Evolutionary conservation across 2,329 filamentous ascomycete species (phyloP), one percentile per base, ranked within the genome.

Genomic region (Fusarium coicis): DNA sequence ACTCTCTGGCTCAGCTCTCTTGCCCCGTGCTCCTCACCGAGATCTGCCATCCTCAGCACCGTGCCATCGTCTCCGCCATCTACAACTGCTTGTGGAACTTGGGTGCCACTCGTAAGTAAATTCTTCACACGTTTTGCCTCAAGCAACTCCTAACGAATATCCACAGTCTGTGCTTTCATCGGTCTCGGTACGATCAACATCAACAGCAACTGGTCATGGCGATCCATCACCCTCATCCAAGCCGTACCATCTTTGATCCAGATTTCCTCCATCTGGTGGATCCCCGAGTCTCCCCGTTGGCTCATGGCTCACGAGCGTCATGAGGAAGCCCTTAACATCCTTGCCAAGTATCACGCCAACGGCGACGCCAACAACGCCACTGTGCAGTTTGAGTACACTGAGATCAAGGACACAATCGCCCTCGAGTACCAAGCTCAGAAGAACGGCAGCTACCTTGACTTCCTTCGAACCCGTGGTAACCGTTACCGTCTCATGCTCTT

Each of bases 61-160:
- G 91, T 77, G 90, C 87, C 34, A 87, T 87, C 23, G 85, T 92
- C 58, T 92, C 90, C 1, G 86, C 90, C 21, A 85, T 92, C 63
- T 92, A 92, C 81, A 92, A 93, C 80, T 91, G 89, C 71, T 80
- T 92, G 60, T 93, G 90, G 90, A 91, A 92, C 78, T 77, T 90
- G 56, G 90, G 89, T 44, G 84, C 85, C 21, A 68, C 65, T 4
- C 23, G 79, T 86, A 16, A 74, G 79, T 81, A 63, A 73, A 73
- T 6, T n/a, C 2, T 4, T 4, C 7, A 10, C 5, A 11, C 7
- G 0, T 7, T 10, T 11, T 0, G 21, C 7, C 30, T n/a, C 39
- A 60, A 63, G 55, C 15, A 28, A 4, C 4, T 14, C 10, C 63
- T 67, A 0, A 67, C 4, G 7, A 0, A 16, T 0, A 4, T 16